Evolutionary conservation across 345 rosid genomes (phyloP), one percentile per base, ranked within the genome.

Genomic region (Eucalyptus albens): DNA sequence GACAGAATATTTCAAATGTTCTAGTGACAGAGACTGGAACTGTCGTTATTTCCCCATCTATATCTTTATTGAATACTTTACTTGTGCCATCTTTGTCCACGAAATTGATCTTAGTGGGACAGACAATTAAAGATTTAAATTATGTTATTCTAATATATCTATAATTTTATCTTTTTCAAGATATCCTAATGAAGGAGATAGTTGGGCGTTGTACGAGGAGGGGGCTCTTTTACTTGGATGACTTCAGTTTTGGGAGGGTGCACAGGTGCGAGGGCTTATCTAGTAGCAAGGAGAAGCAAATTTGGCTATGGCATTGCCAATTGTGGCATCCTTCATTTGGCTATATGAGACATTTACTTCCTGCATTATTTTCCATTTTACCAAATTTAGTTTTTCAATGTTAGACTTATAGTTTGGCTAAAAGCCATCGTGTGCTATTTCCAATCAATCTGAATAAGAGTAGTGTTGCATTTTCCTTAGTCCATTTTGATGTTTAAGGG

Each of bases 1-100:
- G 0, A 26, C 3, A 11, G 0, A 26, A 59, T 59, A 59, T 59
- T 59, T 26, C 65, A 59, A 59, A 59, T 59, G 65, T 15, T 59
- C 65, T 0, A 59, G 0, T 59, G 65, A 10, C 0, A 24, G 0
- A n/a, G n/a, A 11, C 1, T 4, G 3, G n/a, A 59, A 59, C 2
- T 10, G 0, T 59, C 11, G 65, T 26, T 59, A 56, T 59, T 59
- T 59, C n/a, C n/a, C 13, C 1, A 6, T 26, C n/a, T 24, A 59
- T 59, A 26, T 26, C 29, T 24, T 24, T 59, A 59, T 24, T 59
- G 29, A 59, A 26, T 59, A 26, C n/a, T 59, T 26, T 59, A 24
- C n/a, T 59, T 59, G 65, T 59, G 29, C 14, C 65, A 59, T 59
- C 29, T 59, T 26, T 59, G 65, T 59, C 65, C n/a, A 59, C 2